These are phyloP conservation scores for Tilletia indica DNA, from an alignment of 1,284 basidiomycete genomes.

Conservation along the genomic window DNA sequence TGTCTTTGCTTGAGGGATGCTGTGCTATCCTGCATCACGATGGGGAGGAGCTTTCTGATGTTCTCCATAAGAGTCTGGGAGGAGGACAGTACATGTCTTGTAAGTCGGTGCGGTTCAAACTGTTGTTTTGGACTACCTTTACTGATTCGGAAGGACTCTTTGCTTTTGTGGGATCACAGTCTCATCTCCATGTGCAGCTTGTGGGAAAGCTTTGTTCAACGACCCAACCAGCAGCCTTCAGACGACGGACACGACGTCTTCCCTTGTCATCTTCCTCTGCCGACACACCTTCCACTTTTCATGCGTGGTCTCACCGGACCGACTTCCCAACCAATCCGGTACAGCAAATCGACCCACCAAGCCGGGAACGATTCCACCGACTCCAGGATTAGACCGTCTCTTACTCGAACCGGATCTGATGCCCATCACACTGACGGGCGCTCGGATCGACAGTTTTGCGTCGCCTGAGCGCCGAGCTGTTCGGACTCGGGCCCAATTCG, in stretches of 20 bases:
- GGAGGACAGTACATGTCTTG: constrained; percentile 14
- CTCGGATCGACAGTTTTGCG: constrained; percentile 17
- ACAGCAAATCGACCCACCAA: not conserved
- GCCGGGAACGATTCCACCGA: not conserved
- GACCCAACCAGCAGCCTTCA: constrained; percentile 18
- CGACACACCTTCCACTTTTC: constrained; percentile 44
- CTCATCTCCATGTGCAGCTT: constrained; percentile 32
- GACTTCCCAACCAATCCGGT: not conserved
- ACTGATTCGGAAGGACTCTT: not conserved
- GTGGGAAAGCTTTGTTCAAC: constrained; percentile 28
- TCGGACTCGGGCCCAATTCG: not conserved
- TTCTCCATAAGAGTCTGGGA: constrained; percentile 31
- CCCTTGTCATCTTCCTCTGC: constrained; percentile 46
- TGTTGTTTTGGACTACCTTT: not conserved
- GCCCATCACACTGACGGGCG: constrained; percentile 17
- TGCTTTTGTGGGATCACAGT: not conserved
- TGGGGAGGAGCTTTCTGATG: constrained; percentile 31
- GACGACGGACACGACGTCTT: constrained; percentile 19
- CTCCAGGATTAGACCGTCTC: constrained; percentile 6
- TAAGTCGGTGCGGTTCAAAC: not conserved
- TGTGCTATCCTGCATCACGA: constrained; percentile 44
- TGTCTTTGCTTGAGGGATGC: constrained; percentile 52
- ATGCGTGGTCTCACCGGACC: constrained; percentile 28
- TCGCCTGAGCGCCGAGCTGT: constrained; percentile 11
- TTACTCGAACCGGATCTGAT: constrained; percentile 14